Percentiles rank a stretch among this genome's conserved stretches.
Conservation (phyloP, 768 basidiomycete genomes). For the Ephemerocybe angulata region DNA sequence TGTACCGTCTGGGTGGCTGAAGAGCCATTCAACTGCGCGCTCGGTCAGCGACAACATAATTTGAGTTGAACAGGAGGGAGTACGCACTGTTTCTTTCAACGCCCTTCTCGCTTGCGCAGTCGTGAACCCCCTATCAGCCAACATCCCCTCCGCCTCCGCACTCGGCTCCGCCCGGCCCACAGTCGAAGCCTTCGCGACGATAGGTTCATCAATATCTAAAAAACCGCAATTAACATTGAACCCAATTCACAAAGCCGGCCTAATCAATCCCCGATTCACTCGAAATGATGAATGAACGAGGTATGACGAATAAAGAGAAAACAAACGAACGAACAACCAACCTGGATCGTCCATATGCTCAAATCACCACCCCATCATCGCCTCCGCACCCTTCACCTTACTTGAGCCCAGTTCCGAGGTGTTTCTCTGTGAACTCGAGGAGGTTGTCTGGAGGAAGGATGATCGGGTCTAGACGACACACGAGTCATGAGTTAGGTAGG, state of each 20-base stretch:
- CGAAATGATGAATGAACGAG: no score
- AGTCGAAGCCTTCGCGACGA: conserved; percentile 30
- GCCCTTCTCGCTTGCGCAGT: conserved; percentile 81
- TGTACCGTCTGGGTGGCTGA: conserved; percentile 85
- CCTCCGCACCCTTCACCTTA: conserved; percentile 69
- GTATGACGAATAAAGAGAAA: no score
- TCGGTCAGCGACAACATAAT: conserved; percentile 37
- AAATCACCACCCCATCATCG: conserved; percentile 96
- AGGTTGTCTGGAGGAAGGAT: conserved; percentile 55
- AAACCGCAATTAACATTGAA: neutral
- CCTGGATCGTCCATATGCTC: conserved; percentile 93
- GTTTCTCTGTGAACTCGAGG: conserved; percentile 55
- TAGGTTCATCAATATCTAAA: conserved; percentile 83
- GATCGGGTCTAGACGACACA: conserved; percentile 64
- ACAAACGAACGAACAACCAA: conserved; percentile 26
- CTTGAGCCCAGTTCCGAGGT: conserved; percentile 70
- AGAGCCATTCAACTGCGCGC: conserved; percentile 93
- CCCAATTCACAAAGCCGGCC: neutral
- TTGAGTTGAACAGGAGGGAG: neutral
- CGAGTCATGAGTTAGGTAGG: conserved; percentile 2
- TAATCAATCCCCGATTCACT: no score
- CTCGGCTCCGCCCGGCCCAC: conserved; percentile 47
- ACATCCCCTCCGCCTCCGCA: conserved; percentile 64
- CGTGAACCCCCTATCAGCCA: conserved; percentile 93
- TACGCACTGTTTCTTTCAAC: conserved; percentile 74